Evolutionary conservation across 192 early-diverging fungal species (phyloP), one percentile per base, ranked within the genome.

Genomic region (Borealophlyctis nickersoniae): DNA sequence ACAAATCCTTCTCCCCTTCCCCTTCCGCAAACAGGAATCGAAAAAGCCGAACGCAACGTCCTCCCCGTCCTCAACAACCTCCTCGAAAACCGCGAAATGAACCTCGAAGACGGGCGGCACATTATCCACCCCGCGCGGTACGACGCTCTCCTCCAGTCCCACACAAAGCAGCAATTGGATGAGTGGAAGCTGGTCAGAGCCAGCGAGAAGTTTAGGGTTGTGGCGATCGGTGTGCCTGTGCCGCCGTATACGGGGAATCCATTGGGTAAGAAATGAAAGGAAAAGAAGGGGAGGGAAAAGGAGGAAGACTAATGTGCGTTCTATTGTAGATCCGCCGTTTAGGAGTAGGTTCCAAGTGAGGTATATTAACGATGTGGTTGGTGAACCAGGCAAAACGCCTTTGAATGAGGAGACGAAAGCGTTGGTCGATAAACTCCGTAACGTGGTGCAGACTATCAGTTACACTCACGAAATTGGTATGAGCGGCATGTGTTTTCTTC

Each of bases 41-140:
- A 91, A 69, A 91, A 91, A 59, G 89, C 89, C 0, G 91, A 93
- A 54, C 79, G 91, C 22, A 93, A 93, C 68, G 89, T 93, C 0
- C 67, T 93, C 29, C 91, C 91, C 3, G 84, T 93, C 26, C 70
- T 93, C 51, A 93, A 93, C 67, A 93, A 93, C 67, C 67, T 93
- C 65, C 64, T 93, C 35, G 91, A 93, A 66, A 93, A 93, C 66
- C 71, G 91, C 60, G 91, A 93, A 74, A 91, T 93, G 89, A 74
- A 72, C 39, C 71, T 91, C 29, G 91, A 92, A 58, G 89, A 92
- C 66, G 91, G 91, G 33, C 77, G 87, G 29, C 89, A 89, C 69
- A 75, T 92, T 26, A 81, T 89, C n/a, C 77, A 82, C 53, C 79
- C 85, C 22, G 79, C 83, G 55, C 86, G 86, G n/a, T 89, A 84